phyloP scores from a whole-genome alignment of 805 yeast genomes.

The Yarrowia sp. region DNA sequence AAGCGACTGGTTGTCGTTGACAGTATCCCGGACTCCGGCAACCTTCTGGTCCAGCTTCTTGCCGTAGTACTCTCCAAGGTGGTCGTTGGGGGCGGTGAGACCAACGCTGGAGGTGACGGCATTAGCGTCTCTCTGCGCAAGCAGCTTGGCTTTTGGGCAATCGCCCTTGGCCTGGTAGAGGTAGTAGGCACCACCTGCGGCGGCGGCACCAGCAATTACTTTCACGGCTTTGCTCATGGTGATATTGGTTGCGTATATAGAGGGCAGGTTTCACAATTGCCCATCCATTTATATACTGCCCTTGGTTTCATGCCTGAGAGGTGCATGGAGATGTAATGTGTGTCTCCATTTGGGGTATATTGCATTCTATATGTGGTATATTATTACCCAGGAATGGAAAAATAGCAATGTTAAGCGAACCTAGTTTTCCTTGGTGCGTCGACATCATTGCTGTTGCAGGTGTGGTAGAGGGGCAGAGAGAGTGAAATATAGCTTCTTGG shows the following conservation, averaged over 20 bases:
- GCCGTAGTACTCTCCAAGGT: conserved; percentile 27
- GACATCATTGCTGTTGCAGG: conserved; percentile 17
- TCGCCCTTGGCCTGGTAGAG: conserved; percentile 29
- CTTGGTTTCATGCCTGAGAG: not conserved
- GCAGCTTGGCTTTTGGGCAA: conserved; percentile 28
- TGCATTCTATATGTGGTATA: not conserved
- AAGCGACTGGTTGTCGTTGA: not conserved
- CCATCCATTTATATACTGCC: not conserved
- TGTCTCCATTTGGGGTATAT: not conserved
- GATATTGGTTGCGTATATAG: not conserved
- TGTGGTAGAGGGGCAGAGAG: not conserved
- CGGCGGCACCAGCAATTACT: conserved; percentile 27
- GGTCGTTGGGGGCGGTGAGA: conserved; percentile 19
- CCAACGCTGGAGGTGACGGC: not conserved
- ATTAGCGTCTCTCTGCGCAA: conserved; percentile 28
- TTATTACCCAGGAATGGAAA: not conserved
- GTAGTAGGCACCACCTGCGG: conserved; percentile 31
- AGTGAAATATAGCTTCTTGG: not conserved
- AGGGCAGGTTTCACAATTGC: not conserved
- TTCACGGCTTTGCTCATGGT: conserved; percentile 28
- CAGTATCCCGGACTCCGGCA: not conserved
- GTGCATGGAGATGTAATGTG: not conserved
- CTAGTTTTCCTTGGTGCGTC: not conserved
- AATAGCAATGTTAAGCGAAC: conserved; percentile 14
- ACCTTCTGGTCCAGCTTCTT: conserved; percentile 26